These are phyloP conservation scores for Zygoascus ofunaensis DNA, from an alignment of 805 yeast species.

Conservation along the genomic window DNA sequence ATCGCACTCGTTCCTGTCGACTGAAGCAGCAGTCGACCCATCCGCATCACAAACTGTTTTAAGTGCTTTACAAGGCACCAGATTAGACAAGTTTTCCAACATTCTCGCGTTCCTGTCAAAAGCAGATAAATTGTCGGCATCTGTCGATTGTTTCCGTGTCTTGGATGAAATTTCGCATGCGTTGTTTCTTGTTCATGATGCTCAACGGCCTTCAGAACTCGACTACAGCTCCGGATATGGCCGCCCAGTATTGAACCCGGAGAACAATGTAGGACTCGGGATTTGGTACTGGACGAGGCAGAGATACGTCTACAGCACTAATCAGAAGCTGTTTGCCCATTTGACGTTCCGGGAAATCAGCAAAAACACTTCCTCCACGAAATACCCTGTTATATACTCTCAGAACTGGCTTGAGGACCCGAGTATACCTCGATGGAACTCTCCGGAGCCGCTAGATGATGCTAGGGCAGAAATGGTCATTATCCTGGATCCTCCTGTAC, in stretches of 20 bases:
- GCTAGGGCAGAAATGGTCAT: constrained; percentile 26
- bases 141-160: constrained; percentile 29
- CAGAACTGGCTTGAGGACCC: constrained; percentile 18
- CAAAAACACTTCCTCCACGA: constrained; percentile 8
- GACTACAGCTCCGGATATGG: constrained; percentile 20
- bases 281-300: constrained; percentile 24
- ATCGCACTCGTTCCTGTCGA: constrained; percentile 20
- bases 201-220: constrained; percentile 2
- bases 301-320: constrained; percentile 3
- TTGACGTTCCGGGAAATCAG: constrained; percentile 18
- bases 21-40: constrained; percentile 14
- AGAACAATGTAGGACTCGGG: constrained; percentile 25
- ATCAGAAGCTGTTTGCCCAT: constrained; percentile 14
- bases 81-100: constrained; percentile 27
- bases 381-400: constrained; percentile 12
- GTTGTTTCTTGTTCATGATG: constrained; percentile 10
- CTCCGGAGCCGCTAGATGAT: constrained; percentile 15
- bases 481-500: constrained; percentile 29
- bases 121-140: constrained; percentile 28
- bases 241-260: constrained; percentile 24
- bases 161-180: constrained; percentile 27
- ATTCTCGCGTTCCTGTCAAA: constrained; percentile 27
- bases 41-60: constrained; percentile 21
- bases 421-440: constrained; percentile 10
- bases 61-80: constrained; percentile 22